A percentile compares a stretch with the other conserved stretches of the same genome.
These are phyloP conservation scores for Quercus aquifolioides DNA, from an alignment of 306 rosid genomes.

Conservation along the genomic window DNA sequence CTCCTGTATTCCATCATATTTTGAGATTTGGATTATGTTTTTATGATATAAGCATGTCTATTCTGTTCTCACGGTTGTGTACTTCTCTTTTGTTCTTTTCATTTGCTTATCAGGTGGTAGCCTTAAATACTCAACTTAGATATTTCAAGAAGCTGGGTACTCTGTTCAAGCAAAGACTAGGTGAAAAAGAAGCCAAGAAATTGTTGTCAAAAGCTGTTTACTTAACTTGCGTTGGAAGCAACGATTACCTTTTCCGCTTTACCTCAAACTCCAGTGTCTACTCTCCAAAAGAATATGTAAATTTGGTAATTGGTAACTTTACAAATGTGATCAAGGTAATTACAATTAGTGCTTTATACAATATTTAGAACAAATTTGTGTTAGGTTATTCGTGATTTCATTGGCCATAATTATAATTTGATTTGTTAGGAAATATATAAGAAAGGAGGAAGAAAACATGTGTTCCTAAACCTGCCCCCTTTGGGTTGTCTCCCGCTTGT, in stretches of 20 bases:
- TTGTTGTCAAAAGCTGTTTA: not conserved
- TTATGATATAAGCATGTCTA: not conserved
- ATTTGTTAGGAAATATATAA: not conserved
- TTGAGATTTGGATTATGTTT: not conserved
- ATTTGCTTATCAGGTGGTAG: no score
- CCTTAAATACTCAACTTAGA: no score
- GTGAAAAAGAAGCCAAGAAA: no score
- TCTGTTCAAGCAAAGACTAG: no score
- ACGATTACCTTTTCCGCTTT: not conserved
- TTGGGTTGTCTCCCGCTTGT: slow-evolving; percentile 17
- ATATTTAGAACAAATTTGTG: no score
- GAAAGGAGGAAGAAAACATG: not conserved
- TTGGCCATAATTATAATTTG: no score
- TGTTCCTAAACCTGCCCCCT: slow-evolving; percentile 18
- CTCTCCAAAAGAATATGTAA: not conserved
- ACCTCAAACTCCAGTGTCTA: not conserved
- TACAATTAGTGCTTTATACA: not conserved
- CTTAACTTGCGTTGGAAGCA: not conserved
- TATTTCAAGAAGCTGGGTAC: no score
- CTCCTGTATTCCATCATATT: no score
- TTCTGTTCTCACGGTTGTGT: not conserved
- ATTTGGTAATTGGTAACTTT: not conserved
- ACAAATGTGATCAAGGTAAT: not conserved
- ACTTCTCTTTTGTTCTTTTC: not conserved
- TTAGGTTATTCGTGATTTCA: no score